These are phyloP conservation scores for Eucalyptus sp. DNA, from an alignment of 345 rosid genomes.

Conservation along the genomic window DNA sequence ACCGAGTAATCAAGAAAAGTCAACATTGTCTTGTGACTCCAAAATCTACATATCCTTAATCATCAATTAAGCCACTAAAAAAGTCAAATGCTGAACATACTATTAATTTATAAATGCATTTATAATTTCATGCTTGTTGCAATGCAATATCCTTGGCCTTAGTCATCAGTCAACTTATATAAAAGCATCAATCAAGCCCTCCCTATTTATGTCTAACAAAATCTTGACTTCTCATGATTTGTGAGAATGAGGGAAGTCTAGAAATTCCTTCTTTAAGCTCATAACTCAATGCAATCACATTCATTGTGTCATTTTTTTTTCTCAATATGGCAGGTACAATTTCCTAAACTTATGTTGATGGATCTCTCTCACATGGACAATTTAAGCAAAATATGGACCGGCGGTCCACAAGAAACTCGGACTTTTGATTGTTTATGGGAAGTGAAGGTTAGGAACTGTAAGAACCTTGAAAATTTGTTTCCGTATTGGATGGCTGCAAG, in stretches of 20 bases:
- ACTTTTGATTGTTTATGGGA: accelerated
- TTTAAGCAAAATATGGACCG: neutral
- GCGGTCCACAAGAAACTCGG: neutral
- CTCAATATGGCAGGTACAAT: neutral
- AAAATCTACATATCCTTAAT: too few relatives aligned
- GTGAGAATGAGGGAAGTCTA: neutral
- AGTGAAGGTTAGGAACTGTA: accelerated
- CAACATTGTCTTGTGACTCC: too few relatives aligned
- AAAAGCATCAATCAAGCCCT: neutral
- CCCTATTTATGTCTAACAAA: too few relatives aligned
- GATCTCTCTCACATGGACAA: neutral
- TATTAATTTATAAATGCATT: too few relatives aligned
- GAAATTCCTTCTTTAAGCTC: neutral
- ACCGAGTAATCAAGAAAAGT: too few relatives aligned
- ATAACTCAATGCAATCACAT: neutral
- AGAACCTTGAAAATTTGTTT: neutral
- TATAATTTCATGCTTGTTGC: neutral
- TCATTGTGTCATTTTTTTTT: neutral
- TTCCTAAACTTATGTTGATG: accelerated
- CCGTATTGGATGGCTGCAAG: neutral
- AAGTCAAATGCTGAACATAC: too few relatives aligned
- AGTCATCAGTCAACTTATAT: too few relatives aligned
- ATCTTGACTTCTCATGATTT: neutral
- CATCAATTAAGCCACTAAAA: too few relatives aligned
- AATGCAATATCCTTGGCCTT: neutral